Base-by-base conservation (phyloP, 345 rosid genomes). In the Kandelia obovata region DNA sequence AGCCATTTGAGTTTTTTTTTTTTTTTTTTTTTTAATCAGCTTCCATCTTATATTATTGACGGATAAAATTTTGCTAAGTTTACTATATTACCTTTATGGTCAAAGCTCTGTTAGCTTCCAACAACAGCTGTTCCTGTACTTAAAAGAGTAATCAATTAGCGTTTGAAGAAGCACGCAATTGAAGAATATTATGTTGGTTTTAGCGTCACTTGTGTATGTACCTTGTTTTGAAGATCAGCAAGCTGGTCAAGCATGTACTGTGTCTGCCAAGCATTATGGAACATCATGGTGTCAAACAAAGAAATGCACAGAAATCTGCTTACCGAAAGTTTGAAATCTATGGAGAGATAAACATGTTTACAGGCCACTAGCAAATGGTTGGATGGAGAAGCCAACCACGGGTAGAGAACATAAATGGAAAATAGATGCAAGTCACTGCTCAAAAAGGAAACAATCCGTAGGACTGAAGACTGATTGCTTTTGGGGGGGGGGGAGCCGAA, bases 241-340 rank as follows among this genome's bases (percentile, higher is more conserved):
- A 95, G 94, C 80, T 92, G 98, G 79, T 95, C 99, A 53, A 95
- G 93, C 98, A 92, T 92, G 59, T 55, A 85, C 77, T 95, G 99
- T 26, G 96, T 95, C 99, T 95, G 84, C 76, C 71, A 67, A 57
- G 23, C 3, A 8, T 56, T 56, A 16, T 56, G 19, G 49, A 43
- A 25, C 13, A 56, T 56, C 26, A 25, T 6, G 17, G 26, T 56
- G 59, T 56, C 31, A 28, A 63, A 67, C 57, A 20, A n/a, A 31
- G 64, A 43, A 7, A 26, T 43, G 20, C 20, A 25, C 11, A 49
- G 34, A 23, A 25, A 32, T 47, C 21, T 60, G 49, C 49, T 43
- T 3, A 43, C 13, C 17, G 17, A 43, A 39, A 43, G 17, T 43
- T 43, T 10, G 46, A 39, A 39, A 39, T 39, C 46, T 9, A 39